A percentile compares a stretch with the other conserved stretches of the same genome.
phyloP scores from a whole-genome alignment of 768 basidiomycete genomes.

The Amanita rimosa region DNA sequence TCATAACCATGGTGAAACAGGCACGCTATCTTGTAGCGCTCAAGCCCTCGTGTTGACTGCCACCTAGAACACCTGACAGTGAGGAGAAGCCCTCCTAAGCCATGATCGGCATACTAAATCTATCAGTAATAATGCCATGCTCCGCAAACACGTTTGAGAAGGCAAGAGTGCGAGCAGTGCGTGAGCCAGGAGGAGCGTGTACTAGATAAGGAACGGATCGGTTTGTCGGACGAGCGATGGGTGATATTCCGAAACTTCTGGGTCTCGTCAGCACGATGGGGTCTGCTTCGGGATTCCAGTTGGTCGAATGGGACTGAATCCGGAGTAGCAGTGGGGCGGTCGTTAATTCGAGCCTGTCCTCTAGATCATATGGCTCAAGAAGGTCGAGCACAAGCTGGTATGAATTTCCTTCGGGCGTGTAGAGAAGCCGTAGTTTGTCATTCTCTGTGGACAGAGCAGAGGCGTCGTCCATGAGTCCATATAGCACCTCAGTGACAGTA shows the following conservation, averaged over 20 bases:
- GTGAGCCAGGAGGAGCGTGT: not conserved
- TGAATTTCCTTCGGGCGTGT: not conserved
- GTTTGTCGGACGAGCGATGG: slow-evolving; percentile 3
- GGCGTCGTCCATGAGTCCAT: slow-evolving; percentile 1
- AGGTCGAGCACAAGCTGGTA: slow-evolving; percentile 3
- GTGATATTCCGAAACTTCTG: not conserved
- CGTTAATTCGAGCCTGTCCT: not conserved
- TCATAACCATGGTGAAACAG: not conserved
- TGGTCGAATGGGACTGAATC: slow-evolving; percentile 1
- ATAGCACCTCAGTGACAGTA: not conserved
- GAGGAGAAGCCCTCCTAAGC: not conserved
- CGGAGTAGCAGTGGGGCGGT: slow-evolving; percentile 1
- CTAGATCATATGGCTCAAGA: not conserved
- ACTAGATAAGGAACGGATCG: not conserved
- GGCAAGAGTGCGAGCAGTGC: not conserved
- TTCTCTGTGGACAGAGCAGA: not conserved
- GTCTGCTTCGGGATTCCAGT: slow-evolving; percentile 8
- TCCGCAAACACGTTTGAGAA: not conserved
- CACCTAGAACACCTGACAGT: not conserved
- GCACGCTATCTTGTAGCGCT: not conserved
- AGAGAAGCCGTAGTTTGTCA: not conserved
- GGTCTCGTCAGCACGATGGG: slow-evolving; percentile 1
- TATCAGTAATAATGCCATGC: not conserved
- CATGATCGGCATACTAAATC: not conserved
- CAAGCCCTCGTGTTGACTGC: not conserved